phyloP scores from a whole-genome alignment of 345 rosid species.

The Linum tenue region DNA sequence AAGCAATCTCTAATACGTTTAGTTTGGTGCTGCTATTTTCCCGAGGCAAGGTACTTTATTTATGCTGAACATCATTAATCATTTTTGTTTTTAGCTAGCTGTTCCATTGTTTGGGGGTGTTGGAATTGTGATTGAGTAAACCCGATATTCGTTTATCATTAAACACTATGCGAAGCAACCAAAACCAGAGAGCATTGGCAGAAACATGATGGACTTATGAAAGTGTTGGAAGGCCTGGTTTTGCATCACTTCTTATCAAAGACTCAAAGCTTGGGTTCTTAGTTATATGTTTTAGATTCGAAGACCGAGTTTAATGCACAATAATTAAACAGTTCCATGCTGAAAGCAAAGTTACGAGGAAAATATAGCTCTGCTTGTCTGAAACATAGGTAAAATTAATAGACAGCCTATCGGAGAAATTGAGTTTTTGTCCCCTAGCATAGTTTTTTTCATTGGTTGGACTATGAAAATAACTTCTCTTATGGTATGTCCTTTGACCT shows the following conservation, averaged over 20 bases:
- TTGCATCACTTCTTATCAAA: too few relatives aligned
- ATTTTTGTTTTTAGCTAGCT: neutral
- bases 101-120: neutral
- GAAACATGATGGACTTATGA: too few relatives aligned
- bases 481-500: neutral
- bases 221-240: neutral
- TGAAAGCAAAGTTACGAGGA: neutral
- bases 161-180: too few relatives aligned
- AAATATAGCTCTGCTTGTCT: too few relatives aligned
- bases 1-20: constrained; percentile 89
- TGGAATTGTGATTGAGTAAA: neutral
- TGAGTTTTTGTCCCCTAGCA: too few relatives aligned
- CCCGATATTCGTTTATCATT: too few relatives aligned
- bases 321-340: neutral
- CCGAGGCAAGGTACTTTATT: constrained; percentile 65
- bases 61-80: too few relatives aligned
- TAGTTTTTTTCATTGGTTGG: neutral
- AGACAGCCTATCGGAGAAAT: neutral
- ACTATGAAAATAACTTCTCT: neutral
- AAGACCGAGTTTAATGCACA: neutral
- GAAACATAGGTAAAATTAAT: too few relatives aligned
- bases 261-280: neutral
- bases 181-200: neutral
- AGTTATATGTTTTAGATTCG: neutral
- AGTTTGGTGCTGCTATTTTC: constrained; percentile 84